A percentile compares a stretch with the other conserved stretches of the same genome.
These are phyloP conservation scores for Thielaviopsis punctulata DNA, from an alignment of 2,329 filamentous ascomycete species.

Conservation along the genomic window DNA sequence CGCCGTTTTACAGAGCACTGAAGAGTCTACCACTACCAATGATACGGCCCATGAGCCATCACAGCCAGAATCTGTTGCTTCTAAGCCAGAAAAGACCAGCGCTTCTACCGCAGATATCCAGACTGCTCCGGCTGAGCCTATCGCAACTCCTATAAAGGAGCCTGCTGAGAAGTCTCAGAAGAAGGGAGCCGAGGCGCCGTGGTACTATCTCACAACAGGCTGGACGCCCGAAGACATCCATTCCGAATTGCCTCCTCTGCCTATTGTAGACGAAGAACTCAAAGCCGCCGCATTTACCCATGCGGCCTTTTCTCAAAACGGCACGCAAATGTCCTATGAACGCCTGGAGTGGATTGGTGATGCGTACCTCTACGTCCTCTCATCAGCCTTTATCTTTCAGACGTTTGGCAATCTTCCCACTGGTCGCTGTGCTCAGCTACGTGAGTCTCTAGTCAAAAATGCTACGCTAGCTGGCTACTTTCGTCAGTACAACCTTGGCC, in stretches of 20 bases:
- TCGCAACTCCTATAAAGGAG: background rate
- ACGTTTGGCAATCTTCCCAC: conserved; percentile 48
- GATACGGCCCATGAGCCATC: background rate
- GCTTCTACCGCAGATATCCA: background rate
- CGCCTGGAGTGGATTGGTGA: conserved; percentile 80
- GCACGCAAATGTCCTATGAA: conserved; percentile 46
- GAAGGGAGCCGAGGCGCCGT: conserved; percentile 12
- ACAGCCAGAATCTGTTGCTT: background rate
- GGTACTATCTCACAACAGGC: conserved; percentile 21
- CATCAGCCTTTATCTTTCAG: conserved; percentile 57
- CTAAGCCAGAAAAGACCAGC: background rate
- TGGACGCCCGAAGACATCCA: conserved; percentile 36
- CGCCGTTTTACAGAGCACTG: background rate
- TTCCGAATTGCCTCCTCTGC: conserved; percentile 36
- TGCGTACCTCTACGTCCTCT: conserved; percentile 63
- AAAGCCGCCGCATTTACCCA: conserved; percentile 53
- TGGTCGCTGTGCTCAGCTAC: conserved; percentile 56
- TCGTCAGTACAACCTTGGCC: conserved; percentile 51
- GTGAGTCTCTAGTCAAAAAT: conserved; percentile 70
- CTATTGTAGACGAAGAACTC: conserved; percentile 42
- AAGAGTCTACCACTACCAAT: background rate
- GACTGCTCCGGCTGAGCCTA: background rate
- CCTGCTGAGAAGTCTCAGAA: background rate
- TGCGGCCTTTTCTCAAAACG: conserved; percentile 24
- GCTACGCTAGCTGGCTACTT: conserved; percentile 56